Base-by-base conservation (phyloP, 352 stramenopile species). In the Albugo candida region DNA sequence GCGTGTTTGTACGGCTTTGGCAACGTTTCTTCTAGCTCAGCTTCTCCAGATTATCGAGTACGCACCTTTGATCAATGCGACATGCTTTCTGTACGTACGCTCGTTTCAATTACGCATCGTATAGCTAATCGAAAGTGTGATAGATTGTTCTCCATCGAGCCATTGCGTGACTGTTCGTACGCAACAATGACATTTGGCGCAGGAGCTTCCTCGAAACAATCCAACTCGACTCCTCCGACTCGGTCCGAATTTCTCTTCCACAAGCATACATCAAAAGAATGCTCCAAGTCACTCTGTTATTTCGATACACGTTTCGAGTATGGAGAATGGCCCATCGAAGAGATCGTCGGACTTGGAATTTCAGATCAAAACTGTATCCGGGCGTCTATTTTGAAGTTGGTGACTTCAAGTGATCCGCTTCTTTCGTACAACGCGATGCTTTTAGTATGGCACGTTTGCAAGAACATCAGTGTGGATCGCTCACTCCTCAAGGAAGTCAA, bases 11-110 rank as follows among this genome's bases (percentile, higher is more conserved):
- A 87, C 78, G 21, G 60, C 71, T 11, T 58, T 92, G 17, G 75
- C 73, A 44, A 54, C 88, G 17, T 87, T 85, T 45, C 53, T 92
- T 24, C 63, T 92, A 20, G 83, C 70, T 36, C 56, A 76, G 39
- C 46, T 87, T 36, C 35, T 82, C n/a, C 70, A 68, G 4, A 81
- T 86, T 47, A 54, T 87, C 20, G 70, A 86, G 49, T 72, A 92
- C 51, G 61, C 71, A 14, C 75, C 78, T 39, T 63, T 92, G 5
- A 64, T 92, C 16, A 87, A 92, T 47, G 78, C 78, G 1, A 68
- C 81, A 17, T 54, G 60, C 0, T 83, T 85, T 55, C 73, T 92
- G 76, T 78, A 63, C 36, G 61, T 57, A 20, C 5, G 17, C 16
- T 17, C 1, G 14, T 6, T 2, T 5, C 42, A 17, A 20, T n/a